Evolutionary conservation across 306 rosid species (phyloP).

Genomic region (Sophora flavescens): DNA sequence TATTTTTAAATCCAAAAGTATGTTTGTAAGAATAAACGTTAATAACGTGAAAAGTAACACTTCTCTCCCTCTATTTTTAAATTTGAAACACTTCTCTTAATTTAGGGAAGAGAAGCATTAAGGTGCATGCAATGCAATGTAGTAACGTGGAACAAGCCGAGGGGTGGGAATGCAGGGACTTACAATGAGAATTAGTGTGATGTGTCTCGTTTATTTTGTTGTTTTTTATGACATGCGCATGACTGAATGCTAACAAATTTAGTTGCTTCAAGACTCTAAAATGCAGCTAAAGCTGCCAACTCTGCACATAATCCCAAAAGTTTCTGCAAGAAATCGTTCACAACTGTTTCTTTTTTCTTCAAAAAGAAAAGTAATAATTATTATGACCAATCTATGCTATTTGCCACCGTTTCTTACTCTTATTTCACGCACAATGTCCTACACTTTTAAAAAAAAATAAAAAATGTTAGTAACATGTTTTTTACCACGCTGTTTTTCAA

Average conservation of each 20-base stretch:
- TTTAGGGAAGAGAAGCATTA: slow-evolving; percentile 27
- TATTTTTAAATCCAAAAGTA: no score
- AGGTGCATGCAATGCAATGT: slow-evolving; percentile 33
- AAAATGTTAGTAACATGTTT: no score
- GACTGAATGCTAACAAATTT: background rate
- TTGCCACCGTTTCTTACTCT: slow-evolving; percentile 6
- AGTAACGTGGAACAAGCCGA: slow-evolving; percentile 34
- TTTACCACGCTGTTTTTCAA: no score
- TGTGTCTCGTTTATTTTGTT: slow-evolving; percentile 39
- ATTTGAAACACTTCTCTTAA: slow-evolving; percentile 8
- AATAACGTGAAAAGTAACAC: no score
- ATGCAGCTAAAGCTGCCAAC: slow-evolving; percentile 24
- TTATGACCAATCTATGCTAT: background rate
- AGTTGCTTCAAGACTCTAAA: slow-evolving; percentile 35
- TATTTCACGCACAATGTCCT: slow-evolving; percentile 18
- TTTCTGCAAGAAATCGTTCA: slow-evolving; percentile 43
- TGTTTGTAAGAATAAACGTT: no score
- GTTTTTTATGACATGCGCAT: slow-evolving; percentile 34
- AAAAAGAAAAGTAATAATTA: background rate
- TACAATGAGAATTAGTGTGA: slow-evolving; percentile 18
- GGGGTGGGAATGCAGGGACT: slow-evolving; percentile 5
- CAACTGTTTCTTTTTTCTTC: background rate
- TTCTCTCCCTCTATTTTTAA: background rate
- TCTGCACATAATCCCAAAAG: slow-evolving; percentile 41
- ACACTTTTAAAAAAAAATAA: background rate